These are phyloP conservation scores for Fusarium subtropicale DNA, from an alignment of 2,329 filamentous ascomycete genomes.

Conservation along the genomic window DNA sequence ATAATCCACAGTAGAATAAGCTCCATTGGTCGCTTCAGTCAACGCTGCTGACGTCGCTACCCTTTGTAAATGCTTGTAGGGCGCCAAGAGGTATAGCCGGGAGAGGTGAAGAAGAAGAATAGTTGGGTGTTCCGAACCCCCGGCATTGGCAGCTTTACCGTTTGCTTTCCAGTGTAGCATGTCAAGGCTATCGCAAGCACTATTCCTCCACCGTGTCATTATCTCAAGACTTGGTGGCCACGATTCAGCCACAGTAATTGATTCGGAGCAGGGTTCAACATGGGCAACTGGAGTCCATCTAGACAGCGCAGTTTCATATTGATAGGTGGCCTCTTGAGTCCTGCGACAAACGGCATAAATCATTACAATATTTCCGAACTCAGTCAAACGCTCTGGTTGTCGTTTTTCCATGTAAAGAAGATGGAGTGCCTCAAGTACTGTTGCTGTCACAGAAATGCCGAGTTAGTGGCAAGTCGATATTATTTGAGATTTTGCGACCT, in stretches of 20 bases:
- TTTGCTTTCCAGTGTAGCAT: conserved; percentile 40
- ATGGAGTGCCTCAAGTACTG: conserved; percentile 29
- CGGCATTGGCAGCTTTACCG: conserved; percentile 27
- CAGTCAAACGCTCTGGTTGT: conserved; percentile 24
- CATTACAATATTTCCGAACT: conserved; percentile 30
- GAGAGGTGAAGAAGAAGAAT: conserved; percentile 39
- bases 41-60: conserved; percentile 6
- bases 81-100: conserved; percentile 29
- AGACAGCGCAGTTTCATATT: conserved; percentile 20
- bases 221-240: conserved; percentile 32
- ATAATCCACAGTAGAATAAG: not conserved
- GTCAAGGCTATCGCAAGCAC: conserved; percentile 35
- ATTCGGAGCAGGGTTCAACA: conserved; percentile 17
- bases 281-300: conserved; percentile 33
- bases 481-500: no score
- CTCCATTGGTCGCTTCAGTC: no score
- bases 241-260: conserved; percentile 6
- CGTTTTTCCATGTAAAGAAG: conserved; percentile 37
- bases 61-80: conserved; percentile 27
- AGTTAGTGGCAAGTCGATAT: not conserved
- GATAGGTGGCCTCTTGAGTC: conserved; percentile 26
- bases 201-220: conserved; percentile 38
- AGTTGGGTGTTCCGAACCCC: conserved; percentile 36
- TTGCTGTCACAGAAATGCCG: not conserved
- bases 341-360: conserved; percentile 28